Conservation (phyloP, 1,284 basidiomycete species). For the Trichosporon inkin region DNA sequence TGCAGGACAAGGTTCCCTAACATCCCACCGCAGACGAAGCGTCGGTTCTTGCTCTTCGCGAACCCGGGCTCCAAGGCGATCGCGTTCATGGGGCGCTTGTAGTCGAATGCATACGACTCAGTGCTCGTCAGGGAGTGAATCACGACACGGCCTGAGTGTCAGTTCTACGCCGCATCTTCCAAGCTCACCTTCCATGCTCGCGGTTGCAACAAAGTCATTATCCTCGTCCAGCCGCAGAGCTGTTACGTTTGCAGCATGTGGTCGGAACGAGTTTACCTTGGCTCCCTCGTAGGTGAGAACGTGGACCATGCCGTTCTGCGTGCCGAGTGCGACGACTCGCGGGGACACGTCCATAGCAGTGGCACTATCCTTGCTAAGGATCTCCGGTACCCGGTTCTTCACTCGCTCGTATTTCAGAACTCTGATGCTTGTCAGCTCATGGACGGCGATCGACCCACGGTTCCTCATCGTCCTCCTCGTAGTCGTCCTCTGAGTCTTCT, state of each 20-base stretch:
- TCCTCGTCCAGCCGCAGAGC: slow-evolving; percentile 81
- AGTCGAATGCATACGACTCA: slow-evolving; percentile 83
- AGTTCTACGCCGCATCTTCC: slow-evolving; percentile 18
- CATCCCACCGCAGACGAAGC: slow-evolving; percentile 90
- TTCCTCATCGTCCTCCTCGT: slow-evolving; percentile 47
- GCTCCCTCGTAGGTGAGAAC: slow-evolving; percentile 74
- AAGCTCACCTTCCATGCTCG: slow-evolving; percentile 82
- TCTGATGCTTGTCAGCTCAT: slow-evolving; percentile 31
- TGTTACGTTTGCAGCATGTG: slow-evolving; percentile 83
- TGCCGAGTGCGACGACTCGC: slow-evolving; percentile 75
- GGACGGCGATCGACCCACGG: slow-evolving; percentile 30
- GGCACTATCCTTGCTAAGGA: slow-evolving; percentile 84
- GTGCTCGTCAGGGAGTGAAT: slow-evolving; percentile 77
- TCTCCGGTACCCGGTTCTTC: slow-evolving; percentile 65
- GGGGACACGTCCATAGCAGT: slow-evolving; percentile 75
- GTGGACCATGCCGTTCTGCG: slow-evolving; percentile 86
- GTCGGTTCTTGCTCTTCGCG: slow-evolving; percentile 70
- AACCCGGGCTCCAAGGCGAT: slow-evolving; percentile 90
- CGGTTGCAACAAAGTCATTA: slow-evolving; percentile 85
- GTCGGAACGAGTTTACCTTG: slow-evolving; percentile 83
- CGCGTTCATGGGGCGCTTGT: slow-evolving; percentile 86
- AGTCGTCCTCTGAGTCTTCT: slow-evolving; percentile 19
- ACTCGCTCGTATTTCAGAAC: slow-evolving; percentile 86
- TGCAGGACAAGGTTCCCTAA: slow-evolving; percentile 77
- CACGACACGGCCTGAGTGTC: slow-evolving; percentile 69